These are phyloP conservation scores for Dianthus caryophyllus DNA, from an alignment of 148 eudicot species.

Conservation along the genomic window DNA sequence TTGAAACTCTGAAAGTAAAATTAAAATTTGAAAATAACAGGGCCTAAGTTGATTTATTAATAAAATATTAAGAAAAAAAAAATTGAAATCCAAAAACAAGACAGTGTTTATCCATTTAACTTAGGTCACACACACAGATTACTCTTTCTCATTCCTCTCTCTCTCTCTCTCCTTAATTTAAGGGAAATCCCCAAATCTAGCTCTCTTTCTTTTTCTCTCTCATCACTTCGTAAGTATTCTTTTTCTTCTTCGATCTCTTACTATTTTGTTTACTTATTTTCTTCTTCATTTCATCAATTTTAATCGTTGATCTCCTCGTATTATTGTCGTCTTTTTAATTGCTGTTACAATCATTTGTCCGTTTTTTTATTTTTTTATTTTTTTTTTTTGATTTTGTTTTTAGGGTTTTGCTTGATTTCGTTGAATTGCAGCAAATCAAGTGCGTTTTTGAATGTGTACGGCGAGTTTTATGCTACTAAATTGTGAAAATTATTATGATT, in stretches of 20 bases:
- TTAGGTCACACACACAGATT: neutral
- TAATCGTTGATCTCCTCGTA: neutral
- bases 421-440: neutral
- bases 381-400: neutral
- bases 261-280: neutral
- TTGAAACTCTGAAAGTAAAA: neutral
- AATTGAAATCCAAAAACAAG: too few species aligned
- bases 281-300: neutral
- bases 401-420: neutral
- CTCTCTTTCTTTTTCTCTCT: conserved; percentile 19
- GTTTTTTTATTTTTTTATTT: neutral
- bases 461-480: neutral
- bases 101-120: too few species aligned
- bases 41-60: too few species aligned
- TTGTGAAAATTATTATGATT: conserved; percentile 1
- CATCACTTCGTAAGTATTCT: conserved; percentile 9
- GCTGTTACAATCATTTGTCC: too few species aligned
- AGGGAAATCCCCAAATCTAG: conserved; percentile 50
- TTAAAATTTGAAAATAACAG: neutral
- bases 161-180: conserved; percentile 18
- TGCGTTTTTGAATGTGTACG: neutral
- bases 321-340: too few species aligned
- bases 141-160: conserved; percentile 11
- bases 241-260: conserved; percentile 13
- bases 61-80: too few species aligned